A percentile compares a stretch with the other conserved stretches of the same genome.
Conservation (phyloP, 768 basidiomycete species). For the Sporobolomyces pararoseus region DNA sequence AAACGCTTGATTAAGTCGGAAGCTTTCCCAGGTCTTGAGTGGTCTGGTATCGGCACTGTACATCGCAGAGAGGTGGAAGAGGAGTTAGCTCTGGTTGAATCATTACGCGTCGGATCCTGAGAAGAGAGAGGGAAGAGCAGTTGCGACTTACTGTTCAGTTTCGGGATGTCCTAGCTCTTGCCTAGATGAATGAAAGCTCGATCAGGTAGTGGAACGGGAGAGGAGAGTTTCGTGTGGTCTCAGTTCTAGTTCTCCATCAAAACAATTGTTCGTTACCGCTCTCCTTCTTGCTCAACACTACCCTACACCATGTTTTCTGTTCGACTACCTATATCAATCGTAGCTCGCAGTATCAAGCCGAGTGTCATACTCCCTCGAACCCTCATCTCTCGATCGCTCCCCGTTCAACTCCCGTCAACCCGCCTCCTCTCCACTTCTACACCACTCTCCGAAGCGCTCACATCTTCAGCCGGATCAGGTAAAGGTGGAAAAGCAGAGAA, state of each 20-base stretch:
- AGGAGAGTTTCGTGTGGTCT: background rate
- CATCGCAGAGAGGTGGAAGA: background rate
- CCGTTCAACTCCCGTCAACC: background rate
- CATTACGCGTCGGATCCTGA: too few species aligned
- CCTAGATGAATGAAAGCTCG: too few species aligned
- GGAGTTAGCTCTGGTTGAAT: background rate
- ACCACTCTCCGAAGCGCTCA: background rate
- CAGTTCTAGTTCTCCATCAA: too few species aligned
- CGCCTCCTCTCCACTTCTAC: slow-evolving; percentile 6
- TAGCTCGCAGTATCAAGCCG: background rate
- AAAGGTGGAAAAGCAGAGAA: slow-evolving; percentile 29
- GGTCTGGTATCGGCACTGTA: slow-evolving; percentile 27
- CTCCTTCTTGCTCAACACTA: slow-evolving; percentile 6
- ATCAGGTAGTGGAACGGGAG: background rate
- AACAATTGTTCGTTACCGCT: too few species aligned
- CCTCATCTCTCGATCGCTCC: background rate
- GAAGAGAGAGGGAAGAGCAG: too few species aligned
- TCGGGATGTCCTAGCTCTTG: too few species aligned
- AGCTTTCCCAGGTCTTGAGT: slow-evolving; percentile 2
- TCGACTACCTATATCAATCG: background rate
- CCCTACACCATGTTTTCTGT: background rate
- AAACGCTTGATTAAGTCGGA: slow-evolving; percentile 31
- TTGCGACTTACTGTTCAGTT: too few species aligned
- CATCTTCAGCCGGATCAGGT: slow-evolving; percentile 21
- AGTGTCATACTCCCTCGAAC: background rate